These are phyloP conservation scores for Penicillium nucicola DNA, from an alignment of 495 filamentous ascomycete species.

Conservation along the genomic window DNA sequence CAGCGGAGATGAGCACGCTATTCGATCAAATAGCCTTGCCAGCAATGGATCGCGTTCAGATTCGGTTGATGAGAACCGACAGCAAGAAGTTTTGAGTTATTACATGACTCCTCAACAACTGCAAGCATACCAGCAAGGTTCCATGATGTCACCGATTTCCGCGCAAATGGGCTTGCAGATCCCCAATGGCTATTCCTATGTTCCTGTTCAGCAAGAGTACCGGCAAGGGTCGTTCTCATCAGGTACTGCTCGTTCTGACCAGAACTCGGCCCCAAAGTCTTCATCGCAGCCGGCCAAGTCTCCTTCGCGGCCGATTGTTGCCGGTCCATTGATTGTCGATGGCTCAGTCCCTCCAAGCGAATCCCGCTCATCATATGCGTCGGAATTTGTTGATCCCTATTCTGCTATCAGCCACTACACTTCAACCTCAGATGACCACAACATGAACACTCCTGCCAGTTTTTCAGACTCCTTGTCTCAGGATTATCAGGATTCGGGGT, in stretches of 20 bases:
- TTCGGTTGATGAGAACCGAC: slow-evolving; percentile 44
- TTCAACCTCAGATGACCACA: slow-evolving; percentile 42
- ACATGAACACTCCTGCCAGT: slow-evolving; percentile 39
- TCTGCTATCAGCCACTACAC: slow-evolving; percentile 29
- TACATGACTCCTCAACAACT: slow-evolving; percentile 58
- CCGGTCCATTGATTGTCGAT: slow-evolving; percentile 43
- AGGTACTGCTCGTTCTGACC: slow-evolving; percentile 21
- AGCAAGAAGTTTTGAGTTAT: slow-evolving; percentile 64
- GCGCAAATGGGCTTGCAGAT: slow-evolving; percentile 45
- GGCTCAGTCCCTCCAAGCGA: slow-evolving; percentile 41
- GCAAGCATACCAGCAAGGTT: slow-evolving; percentile 45
- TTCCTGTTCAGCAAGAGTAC: slow-evolving; percentile 39
- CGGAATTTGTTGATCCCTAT: slow-evolving; percentile 33
- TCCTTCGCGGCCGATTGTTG: slow-evolving; percentile 19
- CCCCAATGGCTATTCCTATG: slow-evolving; percentile 45
- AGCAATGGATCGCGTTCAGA: slow-evolving; percentile 35
- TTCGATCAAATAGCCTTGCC: slow-evolving; percentile 40
- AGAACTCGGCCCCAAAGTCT: slow-evolving; percentile 12
- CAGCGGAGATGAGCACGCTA: slow-evolving; percentile 40
- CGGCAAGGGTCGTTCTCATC: slow-evolving; percentile 33
- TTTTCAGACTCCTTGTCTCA: slow-evolving; percentile 42
- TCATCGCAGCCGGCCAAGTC: slow-evolving; percentile 21
- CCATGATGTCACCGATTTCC: slow-evolving; percentile 43
- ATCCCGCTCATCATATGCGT: slow-evolving; percentile 20
- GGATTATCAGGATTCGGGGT: slow-evolving; percentile 36